Evolutionary conservation across 2,329 filamentous ascomycete genomes (phyloP), one percentile per base, ranked within the genome.

Genomic region (Monosporascus cannonballus): DNA sequence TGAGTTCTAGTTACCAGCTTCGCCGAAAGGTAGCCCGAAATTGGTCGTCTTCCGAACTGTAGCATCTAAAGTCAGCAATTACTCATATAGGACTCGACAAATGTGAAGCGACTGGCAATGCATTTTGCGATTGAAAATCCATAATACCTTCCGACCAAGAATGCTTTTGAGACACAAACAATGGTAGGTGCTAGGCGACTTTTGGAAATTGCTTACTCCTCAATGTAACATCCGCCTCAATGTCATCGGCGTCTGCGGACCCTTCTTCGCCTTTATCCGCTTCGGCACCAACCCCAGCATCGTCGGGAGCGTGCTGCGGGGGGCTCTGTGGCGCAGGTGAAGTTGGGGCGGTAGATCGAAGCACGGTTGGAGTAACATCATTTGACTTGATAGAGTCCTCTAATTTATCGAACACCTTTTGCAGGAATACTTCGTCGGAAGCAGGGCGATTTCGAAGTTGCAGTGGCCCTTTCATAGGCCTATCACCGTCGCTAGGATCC

Each of bases 401-500:
- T 2, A 83, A 71, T 61, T 77, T 81, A 60, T 78, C 72, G 38
- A 76, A 74, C 17, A 83, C 64, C 53, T 69, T 68, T 45, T 69
- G 69, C 48, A 79, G 75, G 56, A 83, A 83, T 22, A 76, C 67
- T 58, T 81, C 79, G 53, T 83, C 80, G 48, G 79, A 72, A 1
- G 76, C 77, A 1, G 79, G 78, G 54, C 78, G 76, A 56, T 83
- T 83, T 53, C 74, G 72, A 38, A 83, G 69, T 69, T 77, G 78
- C 48, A 83, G 59, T 8, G 79, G 80, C 0, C 77, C 79, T 50
- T 73, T 77, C 34, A 83, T 68, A 20, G 70, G 67, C 1, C 64
- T 67, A 54, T 82, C 80, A 4, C 69, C 67, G 15, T 75, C 72
- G 8, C 64, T 61, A 4, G 73, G 67, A 27, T 77, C 72, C 36